Conservation (phyloP, 768 basidiomycete species). For the Sarcodon aspratus region DNA sequence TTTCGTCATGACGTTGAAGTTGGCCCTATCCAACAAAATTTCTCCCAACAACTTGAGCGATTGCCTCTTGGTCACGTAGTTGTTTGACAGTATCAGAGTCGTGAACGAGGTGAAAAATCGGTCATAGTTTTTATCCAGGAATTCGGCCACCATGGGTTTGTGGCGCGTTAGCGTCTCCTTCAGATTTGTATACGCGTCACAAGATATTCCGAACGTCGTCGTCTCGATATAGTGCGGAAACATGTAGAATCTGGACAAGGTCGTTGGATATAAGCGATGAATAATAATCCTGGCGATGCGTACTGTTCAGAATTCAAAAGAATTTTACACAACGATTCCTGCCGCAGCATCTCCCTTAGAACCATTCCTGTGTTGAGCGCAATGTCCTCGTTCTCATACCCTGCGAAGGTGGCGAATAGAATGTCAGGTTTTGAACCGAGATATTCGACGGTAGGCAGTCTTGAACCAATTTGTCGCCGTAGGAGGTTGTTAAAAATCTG, state of each 20-base stretch:
- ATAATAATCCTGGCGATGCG: conserved; percentile 20
- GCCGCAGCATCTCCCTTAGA: conserved; percentile 89
- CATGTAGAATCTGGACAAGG: conserved; percentile 69
- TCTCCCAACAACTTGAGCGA: conserved; percentile 97
- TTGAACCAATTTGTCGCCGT: conserved; percentile 83
- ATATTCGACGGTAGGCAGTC: conserved; percentile 96
- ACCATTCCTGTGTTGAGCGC: conserved; percentile 98
- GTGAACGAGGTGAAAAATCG: conserved; percentile 95
- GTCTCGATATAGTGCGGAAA: conserved; percentile 96
- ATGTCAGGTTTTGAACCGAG: conserved; percentile 67
- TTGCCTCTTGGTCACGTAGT: conserved; percentile 99
- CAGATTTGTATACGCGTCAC: conserved; percentile 94
- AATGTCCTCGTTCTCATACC: conserved; percentile 92
- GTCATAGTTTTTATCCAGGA: conserved; percentile 95
- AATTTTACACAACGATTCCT: conserved; percentile 85
- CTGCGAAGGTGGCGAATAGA: conserved; percentile 76
- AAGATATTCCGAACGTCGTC: conserved; percentile 96
- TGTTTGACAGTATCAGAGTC: conserved; percentile 81
- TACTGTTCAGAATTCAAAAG: conserved; percentile 90
- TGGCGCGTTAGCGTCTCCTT: conserved; percentile 97
- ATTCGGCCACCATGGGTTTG: conserved; percentile 96
- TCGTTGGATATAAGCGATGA: background rate
- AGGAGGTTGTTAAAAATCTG: conserved; percentile 86
- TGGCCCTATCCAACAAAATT: conserved; percentile 93
- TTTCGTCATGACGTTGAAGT: conserved; percentile 97